Evolutionary conservation across 2,329 filamentous ascomycete species (phyloP), one percentile per base, ranked within the genome.

Genomic region (Colletotrichum higginsianum): DNA sequence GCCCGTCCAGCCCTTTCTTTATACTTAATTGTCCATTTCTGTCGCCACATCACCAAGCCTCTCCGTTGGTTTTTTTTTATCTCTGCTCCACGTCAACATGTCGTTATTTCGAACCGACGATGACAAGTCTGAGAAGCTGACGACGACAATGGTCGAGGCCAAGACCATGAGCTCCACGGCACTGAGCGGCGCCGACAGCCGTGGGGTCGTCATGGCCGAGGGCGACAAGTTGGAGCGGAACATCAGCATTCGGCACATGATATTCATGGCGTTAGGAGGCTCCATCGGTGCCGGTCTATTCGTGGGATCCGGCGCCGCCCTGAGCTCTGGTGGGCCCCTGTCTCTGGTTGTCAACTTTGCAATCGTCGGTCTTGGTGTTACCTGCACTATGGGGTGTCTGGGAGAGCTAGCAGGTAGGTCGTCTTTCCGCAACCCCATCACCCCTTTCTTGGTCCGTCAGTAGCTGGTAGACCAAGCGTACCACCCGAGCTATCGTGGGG

Each of bases 201-300:
- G 49, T 21, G 56, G 56, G 18, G 21, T 30, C 18, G 47, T 61
- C 13, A 21, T 38, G 13, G 38, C 52, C 4, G 70, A 68, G 35
- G 65, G 67, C 40, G 73, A 67, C 61, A 71, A 74, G 63, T 71
- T 78, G 18, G 61, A 73, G 64, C 73, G 76, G 4, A 67, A 74
- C 63, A 82, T 82, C 73, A 77, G 75, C 1, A 79, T 75, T 5
- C 79, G 80, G 2, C 81, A 82, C 58, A 81, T 82, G 75, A 56
- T 79, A 62, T 75, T 81, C 49, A 80, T 83, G 75, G 80, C 80
- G 18, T 73, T 82, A 2, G 78, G 79, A 7, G 78, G 79, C 42
- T 81, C 80, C 53, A 82, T 83, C 62, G 81, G 81, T 12, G 80
- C 81, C 11, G 81, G 81, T 2, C 75, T 83, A 1, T 77, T 82